Evolutionary conservation across 2,329 filamentous ascomycete species (phyloP), one percentile per base, ranked within the genome.

Genomic region (Nemania sp.): DNA sequence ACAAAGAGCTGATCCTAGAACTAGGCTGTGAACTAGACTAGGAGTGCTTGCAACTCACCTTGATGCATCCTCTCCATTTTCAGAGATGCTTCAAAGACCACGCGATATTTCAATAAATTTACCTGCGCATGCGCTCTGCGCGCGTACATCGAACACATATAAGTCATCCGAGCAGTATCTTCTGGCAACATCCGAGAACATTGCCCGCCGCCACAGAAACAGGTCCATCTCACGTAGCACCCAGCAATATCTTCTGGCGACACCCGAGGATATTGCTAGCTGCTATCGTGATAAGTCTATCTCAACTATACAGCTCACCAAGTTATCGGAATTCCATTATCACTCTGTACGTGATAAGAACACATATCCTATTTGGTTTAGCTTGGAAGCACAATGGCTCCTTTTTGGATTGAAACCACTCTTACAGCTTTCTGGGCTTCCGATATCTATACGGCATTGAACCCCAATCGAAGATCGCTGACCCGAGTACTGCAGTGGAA

Each of bases 31-130:
- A 54, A 54, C 54, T 56, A 57, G 59, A 56, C 53, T 48, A 53
- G 49, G 53, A 51, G 52, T 54, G 24, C n/a, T 52, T 45, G 28
- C 17, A 20, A 52, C 46, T n/a, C 48, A 22, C 17, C 17, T 57
- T 48, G 47, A 62, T 62, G 58, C 50, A 59, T 54, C 60, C 33
- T 15, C 31, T 53, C 37, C 46, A 28, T 33, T 40, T 14, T 54
- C 43, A 60, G 65, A 63, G 44, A 67, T 67, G 65, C 62, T 67
- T 63, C 61, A 61, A 63, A 62, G 61, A 61, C 57, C 64, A 52
- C 57, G 48, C 40, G 49, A 65, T 61, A 43, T 63, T 58, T 37
- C 57, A 34, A 59, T 46, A 52, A 52, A 40, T 47, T 24, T 56
- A 54, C 40, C 54, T 47, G 44, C 47, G 28, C n/a, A 46, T 41